A percentile compares a stretch with the other conserved stretches of the same genome.
These are phyloP conservation scores for Curvularia sp. DNA, from an alignment of 2,329 filamentous ascomycete species.

Conservation along the genomic window DNA sequence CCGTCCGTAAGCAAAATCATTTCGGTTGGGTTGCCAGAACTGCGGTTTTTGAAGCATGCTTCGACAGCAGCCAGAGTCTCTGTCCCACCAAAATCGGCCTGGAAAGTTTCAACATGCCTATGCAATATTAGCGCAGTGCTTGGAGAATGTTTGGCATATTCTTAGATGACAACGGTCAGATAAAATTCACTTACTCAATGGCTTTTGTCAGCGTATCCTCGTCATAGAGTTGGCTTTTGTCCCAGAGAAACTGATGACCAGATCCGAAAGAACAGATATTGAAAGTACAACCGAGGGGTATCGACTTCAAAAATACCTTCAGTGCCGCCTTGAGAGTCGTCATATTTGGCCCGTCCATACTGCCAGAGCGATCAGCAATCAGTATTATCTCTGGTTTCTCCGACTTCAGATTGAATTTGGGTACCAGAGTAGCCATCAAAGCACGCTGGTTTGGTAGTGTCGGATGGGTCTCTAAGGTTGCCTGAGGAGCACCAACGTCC, in stretches of 20 bases:
- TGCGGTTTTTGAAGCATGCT: conserved; percentile 6
- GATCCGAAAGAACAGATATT: conserved; percentile 14
- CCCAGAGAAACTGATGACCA: conserved; percentile 7
- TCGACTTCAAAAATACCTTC: conserved; percentile 13
- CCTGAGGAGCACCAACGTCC: conserved; percentile 12
- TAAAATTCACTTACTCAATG: background rate
- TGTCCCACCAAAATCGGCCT: conserved; percentile 7
- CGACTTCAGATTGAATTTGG: conserved; percentile 14
- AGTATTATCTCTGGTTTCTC: conserved; percentile 15
- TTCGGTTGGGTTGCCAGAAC: conserved; percentile 4
- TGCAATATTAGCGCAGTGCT: background rate
- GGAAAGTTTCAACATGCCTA: conserved; percentile 6
- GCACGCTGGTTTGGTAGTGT: conserved; percentile 10
- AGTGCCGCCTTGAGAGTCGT: conserved; percentile 9
- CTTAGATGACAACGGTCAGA: background rate
- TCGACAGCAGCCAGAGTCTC: conserved; percentile 4
- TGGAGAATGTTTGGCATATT: background rate
- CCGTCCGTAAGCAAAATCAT: conserved; percentile 14
- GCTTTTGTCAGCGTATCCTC: conserved; percentile 1
- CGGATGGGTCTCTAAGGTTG: conserved; percentile 9
- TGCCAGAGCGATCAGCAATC: conserved; percentile 15
- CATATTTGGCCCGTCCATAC: conserved; percentile 2
- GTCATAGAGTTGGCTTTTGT: conserved; percentile 2
- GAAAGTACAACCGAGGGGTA: conserved; percentile 14
- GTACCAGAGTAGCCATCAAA: conserved; percentile 13